A percentile compares a stretch with the other conserved stretches of the same genome.
phyloP scores from a whole-genome alignment of 2,329 filamentous ascomycete genomes.

The Knufia petricola region DNA sequence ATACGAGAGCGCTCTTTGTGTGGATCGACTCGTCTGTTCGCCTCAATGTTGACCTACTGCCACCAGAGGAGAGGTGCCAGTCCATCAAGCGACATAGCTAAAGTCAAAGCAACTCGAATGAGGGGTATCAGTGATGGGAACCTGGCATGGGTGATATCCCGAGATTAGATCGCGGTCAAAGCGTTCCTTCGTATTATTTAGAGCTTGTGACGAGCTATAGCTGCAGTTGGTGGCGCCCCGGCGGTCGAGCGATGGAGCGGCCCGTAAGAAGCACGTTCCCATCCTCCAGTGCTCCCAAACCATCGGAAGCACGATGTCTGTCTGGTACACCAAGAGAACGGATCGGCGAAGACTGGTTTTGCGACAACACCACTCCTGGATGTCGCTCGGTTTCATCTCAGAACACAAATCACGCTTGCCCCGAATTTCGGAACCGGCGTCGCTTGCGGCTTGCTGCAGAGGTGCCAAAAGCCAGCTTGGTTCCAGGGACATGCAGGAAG shows the following conservation, averaged over 20 bases:
- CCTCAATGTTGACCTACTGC: not conserved
- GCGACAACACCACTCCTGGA: not conserved
- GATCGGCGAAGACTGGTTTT: not conserved
- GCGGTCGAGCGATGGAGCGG: conserved; percentile 1
- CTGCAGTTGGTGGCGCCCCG: not conserved
- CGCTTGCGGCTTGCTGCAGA: not conserved
- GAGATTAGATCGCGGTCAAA: not conserved
- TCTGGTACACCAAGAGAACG: not conserved
- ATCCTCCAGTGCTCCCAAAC: not conserved
- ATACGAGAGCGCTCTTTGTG: no score
- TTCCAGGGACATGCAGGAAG: not conserved
- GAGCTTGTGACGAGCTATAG: not conserved
- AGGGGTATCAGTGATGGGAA: not conserved
- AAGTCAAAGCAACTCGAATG: not conserved
- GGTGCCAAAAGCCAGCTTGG: not conserved
- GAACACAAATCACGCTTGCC: not conserved
- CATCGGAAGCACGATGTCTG: not conserved
- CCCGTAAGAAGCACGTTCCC: not conserved
- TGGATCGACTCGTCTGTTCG: no score
- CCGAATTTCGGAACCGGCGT: not conserved
- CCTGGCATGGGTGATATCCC: not conserved
- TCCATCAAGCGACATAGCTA: not conserved
- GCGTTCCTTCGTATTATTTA: not conserved
- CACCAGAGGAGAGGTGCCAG: not conserved
- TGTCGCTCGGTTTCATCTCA: no score